Base-by-base conservation (phyloP, 345 rosid species). In the Angophora floribunda region DNA sequence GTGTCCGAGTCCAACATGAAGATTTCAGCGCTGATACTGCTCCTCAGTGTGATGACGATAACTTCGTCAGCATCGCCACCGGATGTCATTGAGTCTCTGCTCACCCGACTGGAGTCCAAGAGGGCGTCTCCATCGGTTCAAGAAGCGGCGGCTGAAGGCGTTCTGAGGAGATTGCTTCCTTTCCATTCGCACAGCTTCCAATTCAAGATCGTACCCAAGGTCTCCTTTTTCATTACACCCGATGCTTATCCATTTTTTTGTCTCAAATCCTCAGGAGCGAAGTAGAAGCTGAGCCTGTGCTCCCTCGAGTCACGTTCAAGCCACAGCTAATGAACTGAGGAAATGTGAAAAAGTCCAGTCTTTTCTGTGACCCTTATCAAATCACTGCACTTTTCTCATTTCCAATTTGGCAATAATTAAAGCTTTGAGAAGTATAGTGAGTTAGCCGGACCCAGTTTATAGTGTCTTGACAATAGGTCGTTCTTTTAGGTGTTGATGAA, bases 181-280 rank as follows among this genome's bases (percentile, higher is more conserved):
- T 85, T 95, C 85, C 96, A 96, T 90, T 7, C 89, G 9, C 91
- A 88, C 82, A 91, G 98, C 87, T 97, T 97, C 90, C 89, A 90
- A n/a, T 94, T 97, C 93, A 88, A 89, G 88, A 95, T 97, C 79
- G 91, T 95, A 86, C 88, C 99, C 90, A 94, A 95, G 98, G 99
- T 95, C 88, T 32, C 8, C 63, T 47, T 28, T n/a, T 52, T 53
- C 87, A 49, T 51, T 2, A 2, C 55, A 5, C 53, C 7, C 55
- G 86, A 85, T n/a, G 52, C 44, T 50, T 30, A 21, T 85, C 86
- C 86, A 51, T 15, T 49, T 15, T 28, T n/a, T 85, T 51, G 86
- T 51, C 55, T 75, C 82, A 75, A 17, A 41, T 36, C 82, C 49
- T 75, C 82, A n/a, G 36, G 41, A n/a, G 15, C 36, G 41, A n/a